These are phyloP conservation scores for Pseudopyricularia cyperi DNA, from an alignment of 2,329 filamentous ascomycete genomes.

Conservation along the genomic window DNA sequence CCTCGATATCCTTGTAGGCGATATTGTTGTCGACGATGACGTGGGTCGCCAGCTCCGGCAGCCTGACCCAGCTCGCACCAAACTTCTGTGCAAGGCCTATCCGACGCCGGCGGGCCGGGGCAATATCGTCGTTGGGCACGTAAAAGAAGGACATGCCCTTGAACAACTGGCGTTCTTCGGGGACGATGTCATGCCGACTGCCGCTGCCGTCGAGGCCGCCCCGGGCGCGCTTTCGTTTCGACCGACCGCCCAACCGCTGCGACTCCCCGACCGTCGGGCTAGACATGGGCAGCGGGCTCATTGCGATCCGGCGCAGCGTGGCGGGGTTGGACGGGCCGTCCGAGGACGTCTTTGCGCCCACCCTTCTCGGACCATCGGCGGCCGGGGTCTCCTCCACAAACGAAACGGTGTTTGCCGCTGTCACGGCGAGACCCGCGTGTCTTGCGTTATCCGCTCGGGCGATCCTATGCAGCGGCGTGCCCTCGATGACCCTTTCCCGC, in stretches of 20 bases:
- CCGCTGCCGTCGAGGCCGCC: background rate
- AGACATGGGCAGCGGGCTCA: conserved; percentile 15
- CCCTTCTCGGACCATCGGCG: background rate
- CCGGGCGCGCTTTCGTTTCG: conserved; percentile 29
- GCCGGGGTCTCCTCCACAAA: conserved; percentile 18
- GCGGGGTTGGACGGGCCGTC: conserved; percentile 9
- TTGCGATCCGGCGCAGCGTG: conserved; percentile 14
- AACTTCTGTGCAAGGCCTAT: conserved; percentile 65
- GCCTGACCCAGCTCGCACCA: conserved; percentile 59
- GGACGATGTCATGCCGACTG: conserved; percentile 22
- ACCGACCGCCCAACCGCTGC: conserved; percentile 4
- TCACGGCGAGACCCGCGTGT: background rate
- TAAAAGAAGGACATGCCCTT: conserved; percentile 56
- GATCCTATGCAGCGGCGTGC: conserved; percentile 7
- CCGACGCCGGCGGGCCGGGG: conserved; percentile 50
- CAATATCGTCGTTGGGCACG: conserved; percentile 67
- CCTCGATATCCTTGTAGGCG: conserved; percentile 48
- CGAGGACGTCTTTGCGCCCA: conserved; percentile 5
- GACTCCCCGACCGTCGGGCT: background rate
- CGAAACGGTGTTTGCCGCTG: conserved; percentile 7
- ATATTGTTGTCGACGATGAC: conserved; percentile 64
- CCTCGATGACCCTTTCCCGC: conserved; percentile 9
- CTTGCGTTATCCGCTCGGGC: conserved; percentile 2
- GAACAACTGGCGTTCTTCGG: conserved; percentile 45
- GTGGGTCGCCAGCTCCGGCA: conserved; percentile 54